phyloP scores from a whole-genome alignment of 257 asterid genomes.

The Solanum dulcamara region DNA sequence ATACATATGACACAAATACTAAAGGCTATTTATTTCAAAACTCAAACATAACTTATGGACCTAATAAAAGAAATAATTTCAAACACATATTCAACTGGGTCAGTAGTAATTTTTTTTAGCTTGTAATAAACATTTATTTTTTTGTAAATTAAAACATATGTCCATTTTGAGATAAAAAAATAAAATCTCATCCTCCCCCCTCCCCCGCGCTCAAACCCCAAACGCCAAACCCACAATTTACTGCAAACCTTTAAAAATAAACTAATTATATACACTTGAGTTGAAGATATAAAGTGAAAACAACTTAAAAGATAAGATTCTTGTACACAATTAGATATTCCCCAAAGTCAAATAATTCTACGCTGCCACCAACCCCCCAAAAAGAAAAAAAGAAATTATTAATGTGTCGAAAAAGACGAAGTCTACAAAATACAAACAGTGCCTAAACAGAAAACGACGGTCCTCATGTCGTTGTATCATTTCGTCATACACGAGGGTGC shows the following conservation, averaged over 20 bases:
- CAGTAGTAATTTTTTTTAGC: not conserved
- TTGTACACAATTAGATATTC: not conserved
- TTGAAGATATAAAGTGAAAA: not conserved
- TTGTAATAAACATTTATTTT: not conserved
- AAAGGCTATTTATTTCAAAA: not conserved
- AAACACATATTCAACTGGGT: not conserved
- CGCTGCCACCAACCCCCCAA: not conserved
- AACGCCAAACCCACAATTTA: too few species aligned
- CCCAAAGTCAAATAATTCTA: not conserved
- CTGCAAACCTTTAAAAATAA: not conserved
- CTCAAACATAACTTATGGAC: not conserved
- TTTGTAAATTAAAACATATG: not conserved
- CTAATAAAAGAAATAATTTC: not conserved
- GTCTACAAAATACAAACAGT: not conserved
- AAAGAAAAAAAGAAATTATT: not conserved
- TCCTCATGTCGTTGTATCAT: not conserved
- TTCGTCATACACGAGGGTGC: slow-evolving; percentile 1
- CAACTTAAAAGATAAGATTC: not conserved
- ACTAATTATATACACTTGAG: not conserved
- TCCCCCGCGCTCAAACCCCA: too few species aligned
- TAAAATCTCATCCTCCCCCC: too few species aligned
- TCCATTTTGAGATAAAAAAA: not conserved
- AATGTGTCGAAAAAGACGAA: not conserved
- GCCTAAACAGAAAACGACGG: not conserved
- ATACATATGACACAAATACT: too few species aligned